Evolutionary conservation across 768 basidiomycete genomes (phyloP), one percentile per base, ranked within the genome.

Genomic region (Russula virescens): DNA sequence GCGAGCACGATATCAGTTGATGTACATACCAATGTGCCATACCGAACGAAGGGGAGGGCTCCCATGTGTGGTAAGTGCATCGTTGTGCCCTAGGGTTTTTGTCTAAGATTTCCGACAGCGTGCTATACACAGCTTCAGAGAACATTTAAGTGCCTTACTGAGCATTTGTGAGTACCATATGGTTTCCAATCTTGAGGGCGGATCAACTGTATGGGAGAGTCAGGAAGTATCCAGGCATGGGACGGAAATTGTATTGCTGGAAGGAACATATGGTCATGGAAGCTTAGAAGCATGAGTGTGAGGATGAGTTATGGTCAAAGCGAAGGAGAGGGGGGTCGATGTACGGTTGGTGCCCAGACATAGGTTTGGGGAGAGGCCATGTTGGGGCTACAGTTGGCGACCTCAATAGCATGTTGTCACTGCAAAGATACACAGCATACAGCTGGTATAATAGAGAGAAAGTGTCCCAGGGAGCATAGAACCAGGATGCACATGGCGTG

Each of bases 11-110:
- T 77, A 38, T 89, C 89, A 1, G 74, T 66, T 3, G 91, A 92
- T 1, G 89, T 91, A 25, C 74, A 77, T 76, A 98, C 97, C 14
- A 85, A 79, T 48, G 78, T 76, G 68, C 95, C 93, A 71, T 95
- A 94, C 66, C 93, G 81, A 40, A 96, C 2, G 91, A 81, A 2
- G 97, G 97, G 23, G 93, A 90, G 66, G 98, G 86, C 72, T 96
- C 94, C 96, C 96, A 98, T 83, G 98, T 84, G 42, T 97, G 49
- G 80, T 78, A 6, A 94, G 76, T 14, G 91, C 81, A 68, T 94
- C 90, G 69, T 97, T 93, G 71, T 98, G 98, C 0, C 94, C 91
- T 54, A 98, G 73, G 19, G 91, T 86, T 0, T 75, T 68, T n/a
- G 23, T 87, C 91, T 21, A 93, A 72, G 38, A 94, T 79, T 71